Evolutionary conservation across 2,329 filamentous ascomycete species (phyloP), one percentile per base, ranked within the genome.

Genomic region (Arthrobotrys megalospora): DNA sequence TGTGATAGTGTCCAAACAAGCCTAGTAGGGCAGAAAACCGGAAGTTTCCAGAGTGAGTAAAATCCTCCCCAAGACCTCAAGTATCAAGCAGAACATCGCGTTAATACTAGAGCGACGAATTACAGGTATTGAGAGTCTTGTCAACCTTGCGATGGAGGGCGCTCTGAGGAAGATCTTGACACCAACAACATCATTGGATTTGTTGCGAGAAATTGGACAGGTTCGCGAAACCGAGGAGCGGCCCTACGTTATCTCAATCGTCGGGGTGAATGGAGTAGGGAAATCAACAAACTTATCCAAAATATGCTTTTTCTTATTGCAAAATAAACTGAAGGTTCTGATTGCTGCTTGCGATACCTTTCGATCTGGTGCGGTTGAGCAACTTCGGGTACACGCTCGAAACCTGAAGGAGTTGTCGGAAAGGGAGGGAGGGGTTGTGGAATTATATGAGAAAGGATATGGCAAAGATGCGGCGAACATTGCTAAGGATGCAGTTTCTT

Each of bases 271-370:
- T 84, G 96, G 96, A 67, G 96, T 99, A 43, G 96, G 96, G 83
- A 99, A 99, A 86, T 97, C 94, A 14, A 99, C 96, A 65, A 98
- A 97, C 83, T 88, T 99, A 43, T 95, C 93, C 84, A 99, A 99
- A 85, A 97, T 99, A 81, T 97, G 94, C 85, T 99, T 96, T 86
- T 99, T 99, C 86, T 88, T 99, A 43, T 88, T 99, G 36, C 95
- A 99, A 85, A 99, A 99, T 87, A 94, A 96, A 84, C 96, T 97
- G 87, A 92, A 92, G 83, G 94, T 99, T 14, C 89, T 99, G 72
- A 93, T 99, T 81, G 95, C 93, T 12, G 95, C 96, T 8, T 96
- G 93, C 81, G 95, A 99, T 84, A 99, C 96, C 1, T 99, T 99
- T 88, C 92, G 96, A 81, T 97, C 94, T 8, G 96, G 96, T 38